A percentile compares a stretch with the other conserved stretches of the same genome.
These are phyloP conservation scores for Phaeosphaeriaceae sp. DNA, from an alignment of 2,329 filamentous ascomycete genomes.

Conservation along the genomic window DNA sequence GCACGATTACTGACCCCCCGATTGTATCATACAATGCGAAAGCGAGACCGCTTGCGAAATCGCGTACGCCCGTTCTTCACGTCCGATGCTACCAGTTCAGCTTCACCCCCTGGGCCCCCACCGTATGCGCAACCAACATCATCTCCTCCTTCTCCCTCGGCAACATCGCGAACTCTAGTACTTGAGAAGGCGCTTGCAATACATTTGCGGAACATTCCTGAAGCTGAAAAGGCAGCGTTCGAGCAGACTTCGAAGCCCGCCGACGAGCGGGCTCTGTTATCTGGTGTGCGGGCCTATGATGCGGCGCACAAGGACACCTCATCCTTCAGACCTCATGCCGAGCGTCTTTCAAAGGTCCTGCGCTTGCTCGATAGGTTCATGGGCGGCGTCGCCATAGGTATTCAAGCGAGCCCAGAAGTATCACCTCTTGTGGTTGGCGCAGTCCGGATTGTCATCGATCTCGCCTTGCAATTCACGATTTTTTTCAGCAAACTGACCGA, in stretches of 20 bases:
- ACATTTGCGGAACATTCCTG: constrained; percentile 14
- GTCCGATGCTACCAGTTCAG: constrained; percentile 1
- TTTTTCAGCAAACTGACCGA: constrained; percentile 26
- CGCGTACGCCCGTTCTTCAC: constrained; percentile 6
- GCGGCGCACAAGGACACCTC: constrained; percentile 19
- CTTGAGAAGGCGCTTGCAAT: constrained; percentile 13
- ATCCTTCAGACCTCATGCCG: constrained; percentile 20
- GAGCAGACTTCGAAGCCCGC: constrained; percentile 5
- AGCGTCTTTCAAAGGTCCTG: constrained; percentile 14
- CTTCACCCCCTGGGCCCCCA: background rate
- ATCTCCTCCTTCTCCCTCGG: constrained; percentile 2
- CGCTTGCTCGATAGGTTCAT: constrained; percentile 26
- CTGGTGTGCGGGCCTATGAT: constrained; percentile 10
- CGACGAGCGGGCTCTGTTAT: constrained; percentile 17
- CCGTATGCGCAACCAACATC: background rate
- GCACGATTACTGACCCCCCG: background rate
- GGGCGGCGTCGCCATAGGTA: constrained; percentile 2
- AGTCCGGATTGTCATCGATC: constrained; percentile 23
- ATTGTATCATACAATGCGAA: constrained; percentile 4
- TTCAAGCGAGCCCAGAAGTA: constrained; percentile 22
- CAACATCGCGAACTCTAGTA: constrained; percentile 1
- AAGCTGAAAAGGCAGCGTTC: constrained; percentile 21
- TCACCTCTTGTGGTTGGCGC: constrained; percentile 25
- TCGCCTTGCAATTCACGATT: constrained; percentile 21
- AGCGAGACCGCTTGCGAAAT: constrained; percentile 5